Evolutionary conservation across 352 stramenopile genomes (phyloP), one percentile per base, ranked within the genome.

Genomic region (Phytophthora europaea): DNA sequence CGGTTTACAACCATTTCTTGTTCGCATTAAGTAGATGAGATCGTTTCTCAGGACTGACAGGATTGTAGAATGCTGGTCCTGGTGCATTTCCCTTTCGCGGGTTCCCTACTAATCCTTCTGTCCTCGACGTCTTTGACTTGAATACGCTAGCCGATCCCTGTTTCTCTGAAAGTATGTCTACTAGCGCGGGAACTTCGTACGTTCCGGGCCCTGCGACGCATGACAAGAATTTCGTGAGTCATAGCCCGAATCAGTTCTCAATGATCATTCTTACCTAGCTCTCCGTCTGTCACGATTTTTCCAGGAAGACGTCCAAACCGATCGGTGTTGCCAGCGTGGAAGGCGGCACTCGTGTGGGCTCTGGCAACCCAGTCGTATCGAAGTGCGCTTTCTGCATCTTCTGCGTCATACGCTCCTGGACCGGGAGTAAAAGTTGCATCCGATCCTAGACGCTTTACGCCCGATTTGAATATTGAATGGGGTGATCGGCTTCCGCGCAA

Each of bases 1-100:
- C 4, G n/a, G 18, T n/a, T 59, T 82, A 94, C 33, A 94, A 65
- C 88, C 88, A 94, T 72, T 94, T 94, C 36, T 92, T 92, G 73
- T 91, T 92, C 40, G 83, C 81, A 67, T 94, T 94, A 20, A 93
- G 80, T 59, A 92, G 54, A 56, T 94, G 84, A 23, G 84, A 93
- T 38, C 74, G 79, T 28, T 82, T 87, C n/a, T 90, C 83, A 0
- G 76, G 79, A 53, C 73, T 90, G 6, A 62, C 62, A 20, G 87
- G 87, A 33, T 92, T 70, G 63, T 93, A 94, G 59, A 92, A 92
- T 3, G 85, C 87, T 38, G 87, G 87, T 0, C 87, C 87, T 18
- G 87, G 87, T 18, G 71, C 75, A 38, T 70, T 71, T 58, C 62
- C 43, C 47, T 62, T 83, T 54, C 20, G 50, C 5, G 20, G 15